These are phyloP conservation scores for Aspergillus hortae DNA, from an alignment of 2,329 filamentous ascomycete species.

Conservation along the genomic window DNA sequence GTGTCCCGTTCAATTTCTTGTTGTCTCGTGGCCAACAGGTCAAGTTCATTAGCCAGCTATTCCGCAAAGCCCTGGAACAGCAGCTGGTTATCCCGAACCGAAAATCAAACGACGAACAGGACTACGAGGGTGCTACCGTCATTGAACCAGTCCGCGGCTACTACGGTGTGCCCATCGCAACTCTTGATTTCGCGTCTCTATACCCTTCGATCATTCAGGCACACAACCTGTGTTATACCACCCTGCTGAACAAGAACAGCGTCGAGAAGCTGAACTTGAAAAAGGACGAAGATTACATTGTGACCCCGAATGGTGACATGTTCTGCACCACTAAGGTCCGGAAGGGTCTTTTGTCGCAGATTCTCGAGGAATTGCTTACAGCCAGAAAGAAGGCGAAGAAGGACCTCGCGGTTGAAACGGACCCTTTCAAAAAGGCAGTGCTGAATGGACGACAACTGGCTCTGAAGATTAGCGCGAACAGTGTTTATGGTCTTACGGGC, in stretches of 20 bases:
- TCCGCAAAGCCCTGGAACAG: slow-evolving; percentile 89
- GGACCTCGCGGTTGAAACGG: slow-evolving; percentile 81
- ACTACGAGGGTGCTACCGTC: slow-evolving; percentile 96
- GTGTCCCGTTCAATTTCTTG: slow-evolving; percentile 93
- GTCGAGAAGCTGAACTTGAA: slow-evolving; percentile 73
- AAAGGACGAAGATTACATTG: slow-evolving; percentile 92
- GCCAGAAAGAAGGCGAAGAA: slow-evolving; percentile 94
- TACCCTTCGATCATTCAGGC: slow-evolving; percentile 99
- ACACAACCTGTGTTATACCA: slow-evolving; percentile 97
- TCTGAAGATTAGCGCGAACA: slow-evolving; percentile 95
- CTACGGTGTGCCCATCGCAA: slow-evolving; percentile 92
- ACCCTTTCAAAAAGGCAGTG: slow-evolving; percentile 97
- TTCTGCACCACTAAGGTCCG: slow-evolving; percentile 86
- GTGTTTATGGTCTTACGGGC: slow-evolving; percentile 94
- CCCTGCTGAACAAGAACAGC: slow-evolving; percentile 72
- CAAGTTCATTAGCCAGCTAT: slow-evolving; percentile 95
- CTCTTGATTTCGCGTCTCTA: slow-evolving; percentile 95
- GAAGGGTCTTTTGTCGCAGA: slow-evolving; percentile 89
- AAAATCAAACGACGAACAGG: slow-evolving; percentile 70
- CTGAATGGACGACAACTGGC: slow-evolving; percentile 95
- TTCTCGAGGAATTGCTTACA: slow-evolving; percentile 87
- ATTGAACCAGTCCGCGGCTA: slow-evolving; percentile 93
- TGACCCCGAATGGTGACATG: slow-evolving; percentile 90
- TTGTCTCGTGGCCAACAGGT: slow-evolving; percentile 91
- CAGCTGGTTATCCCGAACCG: slow-evolving; percentile 92